These are phyloP conservation scores for Beta corolliflora DNA, from an alignment of 179 eudicot species.

Conservation along the genomic window DNA sequence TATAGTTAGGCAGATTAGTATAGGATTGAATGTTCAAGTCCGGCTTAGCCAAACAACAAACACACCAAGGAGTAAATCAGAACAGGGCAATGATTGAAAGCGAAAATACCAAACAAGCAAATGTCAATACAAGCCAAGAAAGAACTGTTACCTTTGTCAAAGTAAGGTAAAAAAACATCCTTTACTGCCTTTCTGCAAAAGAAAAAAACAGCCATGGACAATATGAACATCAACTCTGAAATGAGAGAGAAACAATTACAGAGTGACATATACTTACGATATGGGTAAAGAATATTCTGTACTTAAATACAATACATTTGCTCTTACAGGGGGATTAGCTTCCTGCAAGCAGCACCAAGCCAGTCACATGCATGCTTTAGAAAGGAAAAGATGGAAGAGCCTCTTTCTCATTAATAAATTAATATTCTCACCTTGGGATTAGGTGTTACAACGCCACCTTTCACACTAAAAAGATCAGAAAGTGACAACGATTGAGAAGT, in stretches of 20 bases:
- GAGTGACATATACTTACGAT: constrained; percentile 50
- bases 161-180: constrained; percentile 57
- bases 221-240: constrained; percentile 3
- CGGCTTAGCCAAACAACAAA: neutral
- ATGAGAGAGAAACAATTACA: neutral
- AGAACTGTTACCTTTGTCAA: constrained; percentile 59
- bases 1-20: neutral
- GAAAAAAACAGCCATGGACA: constrained; percentile 28
- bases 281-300: constrained; percentile 68
- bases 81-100: constrained; percentile 7
- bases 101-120: neutral
- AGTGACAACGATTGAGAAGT: constrained; percentile 92
- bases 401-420: neutral
- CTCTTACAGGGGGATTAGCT: constrained; percentile 90
- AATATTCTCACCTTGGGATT: constrained; percentile 59
- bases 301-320: constrained; percentile 78
- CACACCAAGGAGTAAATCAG: neutral
- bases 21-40: neutral
- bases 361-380: constrained; percentile 19
- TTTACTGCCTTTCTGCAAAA: constrained; percentile 70
- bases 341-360: constrained; percentile 46
- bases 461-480: constrained; percentile 66
- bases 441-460: constrained; percentile 67
- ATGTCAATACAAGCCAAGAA: neutral
- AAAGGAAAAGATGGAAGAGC: neutral